These are phyloP conservation scores for Aegilops tauschii DNA, from an alignment of 176 grass and related monocot species.

Conservation along the genomic window DNA sequence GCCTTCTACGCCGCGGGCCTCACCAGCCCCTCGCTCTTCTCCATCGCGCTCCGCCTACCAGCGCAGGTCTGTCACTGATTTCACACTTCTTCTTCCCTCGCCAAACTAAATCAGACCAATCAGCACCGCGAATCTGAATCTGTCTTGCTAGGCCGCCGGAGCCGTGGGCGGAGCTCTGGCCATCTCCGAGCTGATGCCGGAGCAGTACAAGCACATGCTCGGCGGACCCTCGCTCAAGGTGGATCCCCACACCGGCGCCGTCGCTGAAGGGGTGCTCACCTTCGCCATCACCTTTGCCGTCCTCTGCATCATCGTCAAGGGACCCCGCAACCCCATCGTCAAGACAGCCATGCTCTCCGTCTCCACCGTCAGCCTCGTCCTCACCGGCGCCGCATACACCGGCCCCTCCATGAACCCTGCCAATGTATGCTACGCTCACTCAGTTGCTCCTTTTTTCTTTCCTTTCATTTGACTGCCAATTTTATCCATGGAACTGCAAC, in stretches of 20 bases:
- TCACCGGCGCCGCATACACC: conserved; percentile 56
- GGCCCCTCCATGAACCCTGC: conserved; percentile 85
- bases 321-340: conserved; percentile 46
- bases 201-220: conserved; percentile 58
- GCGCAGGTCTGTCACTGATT: conserved; percentile 58
- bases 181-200: conserved; percentile 59
- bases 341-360: conserved; percentile 55
- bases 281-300: conserved; percentile 59
- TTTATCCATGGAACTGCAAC: background rate
- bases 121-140: background rate
- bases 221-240: conserved; percentile 62
- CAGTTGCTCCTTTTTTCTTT: background rate
- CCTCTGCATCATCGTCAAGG: conserved; percentile 57
- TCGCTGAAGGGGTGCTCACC: conserved; percentile 61
- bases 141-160: conserved; percentile 44
- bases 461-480: background rate
- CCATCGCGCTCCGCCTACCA: conserved; percentile 70
- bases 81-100: background rate
- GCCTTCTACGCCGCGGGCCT: conserved; percentile 75
- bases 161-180: conserved; percentile 66
- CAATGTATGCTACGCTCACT: conserved; percentile 35
- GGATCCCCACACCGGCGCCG: conserved; percentile 58
- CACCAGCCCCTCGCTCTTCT: conserved; percentile 36
- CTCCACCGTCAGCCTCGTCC: conserved; percentile 50
- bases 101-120: background rate